phyloP scores from a whole-genome alignment of 805 yeast genomes.

The Kodamaea kaohsiungensis region DNA sequence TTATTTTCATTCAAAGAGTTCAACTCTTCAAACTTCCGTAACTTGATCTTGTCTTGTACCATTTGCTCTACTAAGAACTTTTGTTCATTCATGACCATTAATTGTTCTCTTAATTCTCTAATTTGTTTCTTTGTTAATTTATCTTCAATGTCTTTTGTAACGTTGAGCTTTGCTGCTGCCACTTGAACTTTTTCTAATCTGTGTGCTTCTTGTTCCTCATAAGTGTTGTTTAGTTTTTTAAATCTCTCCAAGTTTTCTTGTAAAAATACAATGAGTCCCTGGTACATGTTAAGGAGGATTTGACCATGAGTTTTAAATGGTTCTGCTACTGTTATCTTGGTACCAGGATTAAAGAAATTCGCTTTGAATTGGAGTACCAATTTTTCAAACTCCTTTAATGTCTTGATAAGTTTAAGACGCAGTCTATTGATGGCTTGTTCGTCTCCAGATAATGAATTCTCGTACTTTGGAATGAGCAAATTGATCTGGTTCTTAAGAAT shows the following conservation, averaged over 20 bases:
- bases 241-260: conserved; percentile 67
- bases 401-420: conserved; percentile 22
- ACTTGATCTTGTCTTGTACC: conserved; percentile 60
- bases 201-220: conserved; percentile 32
- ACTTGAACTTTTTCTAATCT: conserved; percentile 15
- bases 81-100: conserved; percentile 89
- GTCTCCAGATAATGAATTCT: conserved; percentile 13
- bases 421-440: conserved; percentile 18
- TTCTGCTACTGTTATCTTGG: conserved; percentile 15
- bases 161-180: conserved; percentile 4
- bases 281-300: conserved; percentile 54
- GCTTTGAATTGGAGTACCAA: conserved; percentile 24
- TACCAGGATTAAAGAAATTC: conserved; percentile 15
- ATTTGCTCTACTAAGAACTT: conserved; percentile 66
- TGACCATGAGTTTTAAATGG: conserved; percentile 15
- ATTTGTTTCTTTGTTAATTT: conserved; percentile 53
- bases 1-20: conserved; percentile 57
- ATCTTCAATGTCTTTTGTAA: not conserved
- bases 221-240: conserved; percentile 55
- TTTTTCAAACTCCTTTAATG: conserved; percentile 35
- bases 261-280: conserved; percentile 57
- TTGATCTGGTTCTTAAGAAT: conserved; percentile 24
- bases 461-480: conserved; percentile 24
- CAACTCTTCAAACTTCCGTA: conserved; percentile 77
- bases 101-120: conserved; percentile 62